A percentile compares a stretch with the other conserved stretches of the same genome.
Conservation (phyloP, 345 rosid species). For the Kernera saxatilis region DNA sequence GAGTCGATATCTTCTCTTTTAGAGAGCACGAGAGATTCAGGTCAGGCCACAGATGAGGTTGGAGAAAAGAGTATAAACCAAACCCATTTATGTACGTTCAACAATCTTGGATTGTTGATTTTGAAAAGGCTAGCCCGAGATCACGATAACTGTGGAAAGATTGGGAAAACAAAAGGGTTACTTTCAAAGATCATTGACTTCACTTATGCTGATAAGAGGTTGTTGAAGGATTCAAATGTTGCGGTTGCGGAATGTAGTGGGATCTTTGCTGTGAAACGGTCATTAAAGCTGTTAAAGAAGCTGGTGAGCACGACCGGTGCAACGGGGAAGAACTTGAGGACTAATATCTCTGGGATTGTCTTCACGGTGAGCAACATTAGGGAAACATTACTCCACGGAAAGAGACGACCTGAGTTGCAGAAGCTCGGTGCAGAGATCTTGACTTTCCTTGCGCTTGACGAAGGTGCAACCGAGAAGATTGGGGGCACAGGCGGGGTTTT, state of each 20-base stretch:
- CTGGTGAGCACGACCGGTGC: conserved; percentile 67
- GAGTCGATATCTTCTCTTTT: conserved; percentile 87
- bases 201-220: conserved; percentile 51
- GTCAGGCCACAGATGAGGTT: conserved; percentile 65
- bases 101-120: conserved; percentile 69
- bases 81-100: conserved; percentile 57
- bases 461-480: conserved; percentile 67
- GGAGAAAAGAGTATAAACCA: conserved; percentile 46
- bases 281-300: conserved; percentile 75
- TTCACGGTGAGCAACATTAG: conserved; percentile 81
- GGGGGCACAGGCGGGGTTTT: conserved; percentile 88
- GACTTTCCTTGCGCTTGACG: conserved; percentile 67
- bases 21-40: conserved; percentile 40
- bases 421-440: conserved; percentile 65
- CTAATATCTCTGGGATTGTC: conserved; percentile 67
- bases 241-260: conserved; percentile 30
- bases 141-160: conserved; percentile 86
- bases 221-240: conserved; percentile 36
- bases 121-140: conserved; percentile 77
- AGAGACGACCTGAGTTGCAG: conserved; percentile 51
- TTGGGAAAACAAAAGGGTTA: conserved; percentile 80
- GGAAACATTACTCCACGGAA: conserved; percentile 61
- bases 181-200: conserved; percentile 84
- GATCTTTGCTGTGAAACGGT: conserved; percentile 60
- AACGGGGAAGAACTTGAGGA: conserved; percentile 66